Base-by-base conservation (phyloP, 2,329 filamentous ascomycete species). In the Stagonosporopsis cucurbitacearum region DNA sequence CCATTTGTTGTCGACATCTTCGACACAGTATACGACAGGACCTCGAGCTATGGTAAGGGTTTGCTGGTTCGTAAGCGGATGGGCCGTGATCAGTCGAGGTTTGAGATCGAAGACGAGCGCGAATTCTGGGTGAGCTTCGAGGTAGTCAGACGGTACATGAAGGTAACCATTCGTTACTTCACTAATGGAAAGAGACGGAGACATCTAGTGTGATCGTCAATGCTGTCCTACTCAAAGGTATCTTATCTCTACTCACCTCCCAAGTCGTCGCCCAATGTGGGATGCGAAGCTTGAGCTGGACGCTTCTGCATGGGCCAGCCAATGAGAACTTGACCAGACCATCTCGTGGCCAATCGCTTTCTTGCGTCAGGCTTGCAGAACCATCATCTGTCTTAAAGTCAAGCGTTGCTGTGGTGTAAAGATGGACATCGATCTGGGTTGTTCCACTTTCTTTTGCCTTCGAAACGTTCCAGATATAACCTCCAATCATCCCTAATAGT, bases 1-100 rank as follows among this genome's bases (percentile, higher is more conserved):
- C 82, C 82, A 85, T 0, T 71, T 32, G 53, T 87, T 85, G 62
- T 87, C 84, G 6, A 77, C 64, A 51, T 87, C 85, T 64, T 88
- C 86, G 4, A 83, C 78, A 54, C 84, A 88, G 68, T 87, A 88
- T 5, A 87, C 74, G 6, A 88, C 65, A 0, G 85, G 85, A 0
- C 86, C 86, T 4, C 84, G 78, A 2, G 80, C 83, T 6, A 87
- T 22, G 1, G 39, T 44, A 9, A 50, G 26, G 2, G 32, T 44
- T 6, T 40, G 8, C 23, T 54, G 45, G n/a, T 54, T 54, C 2
- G 45, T 35, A 11, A 49, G 37, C 5, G 52, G 52, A 13, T 54
- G 46, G 20, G 52, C 17, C 8, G 32, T 33, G 33, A 44, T 48
- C 15, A 50, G 36, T 28, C 30, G 47, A n/a, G 47, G 47, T 7